Base-by-base conservation (phyloP, 768 basidiomycete species). In the Lactarius akahatsu region DNA sequence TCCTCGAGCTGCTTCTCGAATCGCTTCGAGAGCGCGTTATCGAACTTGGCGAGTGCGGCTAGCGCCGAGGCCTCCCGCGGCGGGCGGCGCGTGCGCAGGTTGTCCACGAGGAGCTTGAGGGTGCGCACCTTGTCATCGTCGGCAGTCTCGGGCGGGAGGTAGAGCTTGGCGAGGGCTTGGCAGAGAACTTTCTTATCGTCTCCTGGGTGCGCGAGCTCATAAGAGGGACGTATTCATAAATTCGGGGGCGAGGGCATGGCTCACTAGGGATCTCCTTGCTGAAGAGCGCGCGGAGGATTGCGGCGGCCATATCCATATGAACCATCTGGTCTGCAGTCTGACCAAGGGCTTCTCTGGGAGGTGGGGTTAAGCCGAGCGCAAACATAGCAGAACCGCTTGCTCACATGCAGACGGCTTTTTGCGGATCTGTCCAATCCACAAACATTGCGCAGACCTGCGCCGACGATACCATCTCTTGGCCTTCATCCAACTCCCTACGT, bases 401-500 rank as follows among this genome's bases (percentile, higher is more conserved):
- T 79, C 72, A 84, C 73, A 85, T 82, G 41, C 71, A 83, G 72
- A 85, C 81, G 38, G 84, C 82, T 72, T 91, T 93, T 72, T 85
- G 81, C 0, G 92, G 90, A 73, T 96, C 89, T 4, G 90, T 92
- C 94, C 94, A 96, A 70, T 95, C 93, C 2, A 89, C 81, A 72
- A 96, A 82, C 77, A 95, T 83, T n/a, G 87, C 78, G 0, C 86
- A 88, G 65, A 93, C 86, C 72, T 93, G 90, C 23, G 85, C 77
- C 0, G 90, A 85, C 0, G 84, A 77, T 13, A 93, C 83, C 86
- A 91, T 90, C 50, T 87, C 84, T 71, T 90, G 84, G 56, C 85
- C 87, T 1, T 88, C 88, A 3, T 91, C 91, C 28, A 88, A 75
- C 16, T 88, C 86, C 23, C 83, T 84, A 62, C 86, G 82, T 57